These are phyloP conservation scores for Vachellia pachyceras DNA, from an alignment of 306 rosid species.

Conservation along the genomic window DNA sequence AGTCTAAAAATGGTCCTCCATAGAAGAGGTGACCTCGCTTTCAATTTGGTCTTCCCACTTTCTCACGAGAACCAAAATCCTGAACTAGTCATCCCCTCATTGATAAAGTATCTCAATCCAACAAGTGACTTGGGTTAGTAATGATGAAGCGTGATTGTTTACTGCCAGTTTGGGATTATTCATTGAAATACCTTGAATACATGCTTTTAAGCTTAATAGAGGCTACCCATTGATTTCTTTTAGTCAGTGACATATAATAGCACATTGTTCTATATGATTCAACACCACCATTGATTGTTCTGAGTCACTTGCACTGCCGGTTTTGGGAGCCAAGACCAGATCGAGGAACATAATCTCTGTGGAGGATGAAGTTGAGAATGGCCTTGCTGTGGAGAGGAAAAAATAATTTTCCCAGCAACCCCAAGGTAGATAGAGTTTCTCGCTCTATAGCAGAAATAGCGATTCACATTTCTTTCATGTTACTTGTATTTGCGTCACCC, in stretches of 20 bases:
- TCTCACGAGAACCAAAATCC: neutral
- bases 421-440: constrained; percentile 55
- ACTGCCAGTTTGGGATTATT: neutral
- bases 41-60: neutral
- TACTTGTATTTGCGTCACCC: constrained; percentile 19
- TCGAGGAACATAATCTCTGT: neutral
- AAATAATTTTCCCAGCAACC: constrained; percentile 45
- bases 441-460: constrained; percentile 42
- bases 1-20: neutral
- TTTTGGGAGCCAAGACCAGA: neutral
- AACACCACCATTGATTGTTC: neutral
- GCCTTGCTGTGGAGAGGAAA: neutral
- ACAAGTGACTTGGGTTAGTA: neutral
- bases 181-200: neutral
- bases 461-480: constrained; percentile 27
- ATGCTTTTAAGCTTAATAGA: neutral
- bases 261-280: neutral
- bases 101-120: neutral
- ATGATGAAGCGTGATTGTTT: neutral
- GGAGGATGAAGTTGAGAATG: neutral
- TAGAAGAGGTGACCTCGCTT: neutral
- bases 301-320: neutral
- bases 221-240: neutral
- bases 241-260: neutral
- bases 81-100: neutral